These are phyloP conservation scores for Phellopilus nigrolimitatus DNA, from an alignment of 1,284 basidiomycete genomes.

Conservation along the genomic window DNA sequence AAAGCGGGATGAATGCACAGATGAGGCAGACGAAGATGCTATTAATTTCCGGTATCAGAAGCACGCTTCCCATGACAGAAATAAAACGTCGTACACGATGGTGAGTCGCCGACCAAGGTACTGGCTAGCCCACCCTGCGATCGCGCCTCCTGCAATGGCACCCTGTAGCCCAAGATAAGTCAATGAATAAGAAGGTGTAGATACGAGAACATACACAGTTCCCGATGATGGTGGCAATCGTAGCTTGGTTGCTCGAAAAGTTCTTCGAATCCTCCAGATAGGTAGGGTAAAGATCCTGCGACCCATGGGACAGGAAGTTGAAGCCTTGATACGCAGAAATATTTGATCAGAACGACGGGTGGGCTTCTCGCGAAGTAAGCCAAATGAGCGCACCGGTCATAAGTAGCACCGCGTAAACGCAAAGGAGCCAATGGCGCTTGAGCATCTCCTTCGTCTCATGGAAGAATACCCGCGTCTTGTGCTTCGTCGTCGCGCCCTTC, in stretches of 20 bases:
- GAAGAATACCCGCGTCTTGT: constrained; percentile 72
- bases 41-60: constrained; percentile 7
- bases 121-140: constrained; percentile 80
- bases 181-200: constrained; percentile 7
- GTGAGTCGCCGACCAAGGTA: constrained; percentile 85
- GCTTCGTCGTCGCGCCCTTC: constrained; percentile 34
- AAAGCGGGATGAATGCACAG: constrained; percentile 75
- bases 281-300: constrained; percentile 81
- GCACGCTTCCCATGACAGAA: constrained; percentile 10
- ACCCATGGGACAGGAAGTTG: constrained; percentile 91
- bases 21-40: constrained; percentile 55
- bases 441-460: constrained; percentile 73
- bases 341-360: neutral
- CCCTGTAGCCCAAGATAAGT: constrained; percentile 44
- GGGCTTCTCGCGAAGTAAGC: neutral
- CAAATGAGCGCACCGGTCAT: constrained; percentile 60
- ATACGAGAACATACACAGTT: constrained; percentile 58
- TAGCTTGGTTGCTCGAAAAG: constrained; percentile 56
- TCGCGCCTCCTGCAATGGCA: constrained; percentile 71
- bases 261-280: constrained; percentile 65
- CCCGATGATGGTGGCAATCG: constrained; percentile 87
- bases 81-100: constrained; percentile 53
- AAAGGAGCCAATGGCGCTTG: constrained; percentile 79
- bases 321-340: constrained; percentile 48
- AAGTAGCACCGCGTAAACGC: constrained; percentile 78